A percentile compares a stretch with the other conserved stretches of the same genome.
Evolutionary conservation across 1,284 basidiomycete species (phyloP).

Genomic region (Trametes versicolor): DNA sequence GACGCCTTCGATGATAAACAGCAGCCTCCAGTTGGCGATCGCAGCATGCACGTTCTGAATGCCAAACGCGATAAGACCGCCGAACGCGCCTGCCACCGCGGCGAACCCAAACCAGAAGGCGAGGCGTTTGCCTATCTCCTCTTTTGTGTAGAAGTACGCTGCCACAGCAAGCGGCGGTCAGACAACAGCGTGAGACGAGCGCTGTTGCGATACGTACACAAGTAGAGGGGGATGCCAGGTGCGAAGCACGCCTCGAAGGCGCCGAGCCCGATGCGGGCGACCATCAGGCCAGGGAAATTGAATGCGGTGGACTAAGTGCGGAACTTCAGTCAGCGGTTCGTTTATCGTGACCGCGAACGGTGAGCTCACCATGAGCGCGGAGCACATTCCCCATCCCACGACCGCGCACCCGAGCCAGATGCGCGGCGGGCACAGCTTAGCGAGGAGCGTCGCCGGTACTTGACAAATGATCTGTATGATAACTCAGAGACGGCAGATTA

Average conservation of each 20-base stretch:
- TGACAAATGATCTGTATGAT: conserved; percentile 68
- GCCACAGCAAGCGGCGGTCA: neutral
- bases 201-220: conserved; percentile 56
- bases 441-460: conserved; percentile 70
- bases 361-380: conserved; percentile 69
- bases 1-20: conserved; percentile 83
- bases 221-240: conserved; percentile 78
- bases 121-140: conserved; percentile 76
- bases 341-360: neutral
- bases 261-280: conserved; percentile 70
- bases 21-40: conserved; percentile 69
- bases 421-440: conserved; percentile 74
- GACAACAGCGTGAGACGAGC: neutral
- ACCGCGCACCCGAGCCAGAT: conserved; percentile 73
- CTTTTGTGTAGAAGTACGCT: conserved; percentile 82
- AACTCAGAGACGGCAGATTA: neutral
- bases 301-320: conserved; percentile 61
- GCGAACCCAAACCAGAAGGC: conserved; percentile 85
- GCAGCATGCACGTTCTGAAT: conserved; percentile 64
- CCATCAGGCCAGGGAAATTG: conserved; percentile 64
- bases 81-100: conserved; percentile 81
- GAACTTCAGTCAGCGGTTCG: neutral
- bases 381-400: conserved; percentile 75
- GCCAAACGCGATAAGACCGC: conserved; percentile 79
- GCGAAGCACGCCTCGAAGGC: conserved; percentile 80